phyloP scores from a whole-genome alignment of 2,329 filamentous ascomycete genomes.

The Talaromyces sp. region DNA sequence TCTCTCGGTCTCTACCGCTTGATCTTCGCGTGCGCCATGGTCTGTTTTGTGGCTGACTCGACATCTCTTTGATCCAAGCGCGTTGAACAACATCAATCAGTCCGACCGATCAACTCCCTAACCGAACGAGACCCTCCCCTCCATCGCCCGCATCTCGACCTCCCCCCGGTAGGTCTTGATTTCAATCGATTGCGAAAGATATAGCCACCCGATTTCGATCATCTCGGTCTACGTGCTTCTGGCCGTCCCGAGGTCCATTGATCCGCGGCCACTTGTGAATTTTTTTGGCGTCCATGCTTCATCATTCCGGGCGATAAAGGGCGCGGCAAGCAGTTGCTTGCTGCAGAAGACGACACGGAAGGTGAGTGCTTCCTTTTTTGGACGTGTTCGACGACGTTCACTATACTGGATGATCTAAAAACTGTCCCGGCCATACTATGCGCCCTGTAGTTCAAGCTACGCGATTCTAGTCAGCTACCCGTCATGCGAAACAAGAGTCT shows the following conservation, averaged over 20 bases:
- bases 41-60: constrained; percentile 22
- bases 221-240: constrained; percentile 16
- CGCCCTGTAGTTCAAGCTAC: neutral
- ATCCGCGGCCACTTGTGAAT: constrained; percentile 12
- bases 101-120: neutral
- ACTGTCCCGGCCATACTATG: neutral
- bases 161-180: neutral
- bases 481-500: neutral
- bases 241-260: constrained; percentile 20
- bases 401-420: neutral
- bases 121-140: neutral
- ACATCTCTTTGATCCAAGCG: constrained; percentile 24
- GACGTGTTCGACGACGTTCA: neutral
- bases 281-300: constrained; percentile 39
- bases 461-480: neutral
- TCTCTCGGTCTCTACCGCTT: constrained; percentile 14
- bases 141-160: neutral
- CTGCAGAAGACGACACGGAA: constrained; percentile 44
- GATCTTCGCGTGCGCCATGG: constrained; percentile 28
- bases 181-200: neutral
- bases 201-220: neutral
- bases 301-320: constrained; percentile 40
- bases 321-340: constrained; percentile 45
- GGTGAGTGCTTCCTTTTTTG: constrained; percentile 23
- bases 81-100: neutral